phyloP scores from a whole-genome alignment of 2,329 filamentous ascomycete genomes.

The Sodiomyces alkalinus region DNA sequence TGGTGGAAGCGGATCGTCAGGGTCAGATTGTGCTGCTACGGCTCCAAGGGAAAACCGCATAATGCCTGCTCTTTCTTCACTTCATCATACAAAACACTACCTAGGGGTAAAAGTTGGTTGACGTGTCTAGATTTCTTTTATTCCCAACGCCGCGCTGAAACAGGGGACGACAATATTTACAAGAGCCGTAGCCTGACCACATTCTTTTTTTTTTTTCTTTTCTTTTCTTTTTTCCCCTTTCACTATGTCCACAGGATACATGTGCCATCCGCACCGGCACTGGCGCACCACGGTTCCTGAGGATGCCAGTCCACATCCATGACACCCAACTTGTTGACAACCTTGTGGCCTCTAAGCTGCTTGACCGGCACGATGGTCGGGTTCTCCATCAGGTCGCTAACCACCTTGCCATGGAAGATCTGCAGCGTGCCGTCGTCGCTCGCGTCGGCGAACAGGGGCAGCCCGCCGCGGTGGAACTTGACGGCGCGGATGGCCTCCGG shows the following conservation, averaged over 20 bases:
- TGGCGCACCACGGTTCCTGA: constrained; percentile 82
- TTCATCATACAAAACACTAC: neutral
- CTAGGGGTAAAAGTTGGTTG: neutral
- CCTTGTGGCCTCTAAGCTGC: constrained; percentile 78
- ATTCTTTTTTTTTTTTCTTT: too few relatives aligned
- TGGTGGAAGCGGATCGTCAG: neutral
- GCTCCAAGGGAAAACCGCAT: neutral
- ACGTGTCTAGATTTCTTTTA: neutral
- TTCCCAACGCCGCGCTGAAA: constrained; percentile 1
- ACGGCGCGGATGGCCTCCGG: constrained; percentile 80
- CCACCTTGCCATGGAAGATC: constrained; percentile 93
- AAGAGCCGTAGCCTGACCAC: too few relatives aligned
- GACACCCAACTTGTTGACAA: constrained; percentile 75
- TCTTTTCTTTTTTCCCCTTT: neutral
- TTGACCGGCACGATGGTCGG: constrained; percentile 93
- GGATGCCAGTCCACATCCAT: constrained; percentile 96
- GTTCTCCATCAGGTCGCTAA: constrained; percentile 89
- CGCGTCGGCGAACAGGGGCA: constrained; percentile 82
- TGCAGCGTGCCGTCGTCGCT: constrained; percentile 91
- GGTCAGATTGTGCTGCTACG: neutral
- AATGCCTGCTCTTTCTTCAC: neutral
- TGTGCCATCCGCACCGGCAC: constrained; percentile 86
- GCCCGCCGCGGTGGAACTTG: constrained; percentile 63
- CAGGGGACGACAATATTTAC: constrained; percentile 1
- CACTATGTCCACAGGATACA: constrained; percentile 70